A percentile compares a stretch with the other conserved stretches of the same genome.
Conservation (phyloP, 108 stramenopile species). For the Cyclotella kingstonii region DNA sequence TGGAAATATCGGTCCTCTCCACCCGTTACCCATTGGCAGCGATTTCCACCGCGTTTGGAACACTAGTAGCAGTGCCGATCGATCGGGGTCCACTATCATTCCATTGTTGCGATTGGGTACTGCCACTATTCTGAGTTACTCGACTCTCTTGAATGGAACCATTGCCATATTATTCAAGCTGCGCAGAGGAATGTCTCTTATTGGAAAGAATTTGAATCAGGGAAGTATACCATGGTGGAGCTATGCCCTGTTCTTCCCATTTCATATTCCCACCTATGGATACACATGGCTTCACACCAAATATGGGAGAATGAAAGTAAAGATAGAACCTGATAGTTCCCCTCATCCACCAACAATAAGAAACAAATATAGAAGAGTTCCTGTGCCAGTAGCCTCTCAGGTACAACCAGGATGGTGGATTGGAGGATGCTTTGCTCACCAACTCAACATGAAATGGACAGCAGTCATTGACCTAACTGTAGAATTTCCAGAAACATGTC, state of each 20-base stretch:
- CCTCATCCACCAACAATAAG: slow-evolving; percentile 22
- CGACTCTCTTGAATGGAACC: slow-evolving; percentile 67
- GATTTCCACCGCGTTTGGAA: slow-evolving; percentile 18
- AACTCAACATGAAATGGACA: slow-evolving; percentile 77
- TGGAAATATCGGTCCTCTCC: slow-evolving; percentile 42
- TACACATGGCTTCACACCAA: slow-evolving; percentile 73
- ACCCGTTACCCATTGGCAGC: slow-evolving; percentile 8
- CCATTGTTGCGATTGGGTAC: slow-evolving; percentile 42
- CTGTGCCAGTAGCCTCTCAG: slow-evolving; percentile 76
- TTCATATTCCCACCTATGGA: slow-evolving; percentile 69
- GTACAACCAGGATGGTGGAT: slow-evolving; percentile 88
- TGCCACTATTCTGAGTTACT: slow-evolving; percentile 63
- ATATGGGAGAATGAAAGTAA: slow-evolving; percentile 39
- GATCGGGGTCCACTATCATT: neutral
- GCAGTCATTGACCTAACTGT: slow-evolving; percentile 85
- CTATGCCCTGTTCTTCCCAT: slow-evolving; percentile 68
- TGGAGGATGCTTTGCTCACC: slow-evolving; percentile 78
- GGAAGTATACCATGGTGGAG: slow-evolving; percentile 82
- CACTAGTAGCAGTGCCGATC: slow-evolving; percentile 12
- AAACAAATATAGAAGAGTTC: slow-evolving; percentile 39
- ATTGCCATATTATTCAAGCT: slow-evolving; percentile 81
- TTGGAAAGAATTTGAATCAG: slow-evolving; percentile 69
- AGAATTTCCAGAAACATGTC: slow-evolving; percentile 80
- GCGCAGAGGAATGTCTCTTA: slow-evolving; percentile 66
- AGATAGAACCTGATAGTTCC: neutral